A percentile compares a stretch with the other conserved stretches of the same genome.
Evolutionary conservation across 441 rosid species (phyloP).

Genomic region (Gossypium gossypioides): DNA sequence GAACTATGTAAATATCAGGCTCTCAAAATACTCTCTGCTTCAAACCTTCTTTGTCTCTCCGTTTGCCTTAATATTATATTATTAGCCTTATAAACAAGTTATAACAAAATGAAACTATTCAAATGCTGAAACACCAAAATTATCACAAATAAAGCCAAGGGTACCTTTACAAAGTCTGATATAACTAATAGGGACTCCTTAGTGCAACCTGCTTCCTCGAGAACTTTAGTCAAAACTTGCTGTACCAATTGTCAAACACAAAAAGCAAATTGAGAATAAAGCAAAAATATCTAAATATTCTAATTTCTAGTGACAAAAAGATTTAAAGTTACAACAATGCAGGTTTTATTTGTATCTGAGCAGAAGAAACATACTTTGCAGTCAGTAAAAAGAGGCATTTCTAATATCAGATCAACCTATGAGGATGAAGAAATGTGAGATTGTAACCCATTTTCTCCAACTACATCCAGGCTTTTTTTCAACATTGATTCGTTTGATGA

Average conservation of each 20-base stretch:
- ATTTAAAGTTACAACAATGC: not conserved
- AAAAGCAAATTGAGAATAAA: not conserved
- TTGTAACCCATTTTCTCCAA: not conserved
- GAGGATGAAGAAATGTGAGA: not conserved
- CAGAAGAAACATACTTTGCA: not conserved
- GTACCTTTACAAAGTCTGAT: constrained; percentile 35
- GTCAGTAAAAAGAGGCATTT: not conserved
- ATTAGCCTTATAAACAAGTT: not conserved
- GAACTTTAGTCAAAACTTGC: constrained; percentile 34
- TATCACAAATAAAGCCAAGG: not conserved
- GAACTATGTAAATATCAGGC: not conserved
- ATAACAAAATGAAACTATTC: not conserved
- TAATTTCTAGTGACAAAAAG: not conserved
- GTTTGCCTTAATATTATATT: not conserved
- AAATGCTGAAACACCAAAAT: not conserved
- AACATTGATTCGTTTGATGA: not conserved
- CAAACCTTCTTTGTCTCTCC: not conserved
- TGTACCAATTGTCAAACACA: constrained; percentile 19
- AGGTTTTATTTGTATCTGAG: not conserved
- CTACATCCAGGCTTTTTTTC: not conserved
- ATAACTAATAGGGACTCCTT: constrained; percentile 24
- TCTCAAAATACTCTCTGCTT: not conserved
- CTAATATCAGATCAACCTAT: not conserved
- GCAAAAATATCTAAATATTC: not conserved
- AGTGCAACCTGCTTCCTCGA: constrained; percentile 36